A percentile compares a stretch with the other conserved stretches of the same genome.
phyloP scores from a whole-genome alignment of 345 rosid genomes.

The Mangifera indica region DNA sequence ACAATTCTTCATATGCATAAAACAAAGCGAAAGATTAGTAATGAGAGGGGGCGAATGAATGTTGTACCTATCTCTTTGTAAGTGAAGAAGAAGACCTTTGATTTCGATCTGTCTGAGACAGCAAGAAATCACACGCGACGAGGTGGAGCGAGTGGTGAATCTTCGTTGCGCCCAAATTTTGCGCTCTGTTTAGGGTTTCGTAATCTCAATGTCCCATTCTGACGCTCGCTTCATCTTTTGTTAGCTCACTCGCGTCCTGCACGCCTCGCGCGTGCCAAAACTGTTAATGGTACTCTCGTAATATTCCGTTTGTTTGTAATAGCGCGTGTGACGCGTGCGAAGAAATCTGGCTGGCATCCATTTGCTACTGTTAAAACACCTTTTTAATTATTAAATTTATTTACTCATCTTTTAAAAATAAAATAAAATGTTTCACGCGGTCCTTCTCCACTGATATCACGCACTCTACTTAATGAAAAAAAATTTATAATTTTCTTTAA shows the following conservation, averaged over 20 bases:
- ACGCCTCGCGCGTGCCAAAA: neutral
- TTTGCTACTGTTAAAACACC: neutral
- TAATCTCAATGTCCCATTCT: constrained; percentile 12
- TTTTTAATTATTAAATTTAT: too few relatives aligned
- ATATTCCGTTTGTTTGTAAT: neutral
- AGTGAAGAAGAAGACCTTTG: neutral
- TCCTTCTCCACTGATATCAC: neutral
- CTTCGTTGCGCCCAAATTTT: constrained; percentile 8
- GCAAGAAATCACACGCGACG: constrained; percentile 16
- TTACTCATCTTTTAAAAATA: neutral
- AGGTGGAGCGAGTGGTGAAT: constrained; percentile 19
- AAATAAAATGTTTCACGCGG: neutral
- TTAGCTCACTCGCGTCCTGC: constrained; percentile 9
- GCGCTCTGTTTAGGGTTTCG: constrained; percentile 20
- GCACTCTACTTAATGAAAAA: neutral
- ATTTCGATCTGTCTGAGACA: constrained; percentile 10
- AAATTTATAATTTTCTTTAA: too few relatives aligned
- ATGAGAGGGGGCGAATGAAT: neutral
- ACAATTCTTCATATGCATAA: too few relatives aligned
- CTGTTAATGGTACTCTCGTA: neutral
- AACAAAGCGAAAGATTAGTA: neutral
- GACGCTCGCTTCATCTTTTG: constrained; percentile 14
- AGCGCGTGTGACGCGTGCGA: neutral
- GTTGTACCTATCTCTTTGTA: constrained; percentile 10
- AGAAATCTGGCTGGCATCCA: constrained; percentile 4